Conservation (phyloP, 2,329 filamentous ascomycete genomes). For the Ciborinia camelliae region DNA sequence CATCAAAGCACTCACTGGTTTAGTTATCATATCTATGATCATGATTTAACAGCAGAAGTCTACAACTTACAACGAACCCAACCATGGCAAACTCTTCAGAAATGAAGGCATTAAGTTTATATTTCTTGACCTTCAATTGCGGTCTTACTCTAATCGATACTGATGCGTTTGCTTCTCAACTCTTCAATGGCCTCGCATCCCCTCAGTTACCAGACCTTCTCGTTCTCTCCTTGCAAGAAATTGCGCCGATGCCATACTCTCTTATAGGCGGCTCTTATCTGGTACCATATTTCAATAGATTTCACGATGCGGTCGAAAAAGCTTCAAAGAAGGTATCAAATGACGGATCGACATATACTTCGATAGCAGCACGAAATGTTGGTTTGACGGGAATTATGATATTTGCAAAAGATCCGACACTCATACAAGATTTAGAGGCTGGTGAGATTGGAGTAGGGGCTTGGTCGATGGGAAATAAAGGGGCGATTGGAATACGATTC, state of each 20-base stretch:
- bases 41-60: not conserved
- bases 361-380: constrained; percentile 68
- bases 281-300: constrained; percentile 68
- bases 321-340: constrained; percentile 49
- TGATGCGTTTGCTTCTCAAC: constrained; percentile 65
- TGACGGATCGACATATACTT: constrained; percentile 53
- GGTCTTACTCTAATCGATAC: constrained; percentile 68
- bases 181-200: constrained; percentile 57
- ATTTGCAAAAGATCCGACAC: constrained; percentile 64
- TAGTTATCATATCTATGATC: not conserved
- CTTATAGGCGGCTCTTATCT: constrained; percentile 84
- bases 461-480: constrained; percentile 92
- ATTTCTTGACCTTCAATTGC: constrained; percentile 89
- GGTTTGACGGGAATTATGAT: constrained; percentile 90
- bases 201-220: constrained; percentile 62
- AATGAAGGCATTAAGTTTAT: constrained; percentile 53
- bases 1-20: not conserved
- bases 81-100: constrained; percentile 2
- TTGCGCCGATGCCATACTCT: constrained; percentile 77
- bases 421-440: constrained; percentile 65
- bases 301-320: constrained; percentile 67
- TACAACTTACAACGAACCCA: no score
- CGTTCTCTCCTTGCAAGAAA: constrained; percentile 75
- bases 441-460: constrained; percentile 82
- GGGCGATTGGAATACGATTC: constrained; percentile 76